These are phyloP conservation scores for Populus alba DNA, from an alignment of 345 rosid species.

Conservation along the genomic window DNA sequence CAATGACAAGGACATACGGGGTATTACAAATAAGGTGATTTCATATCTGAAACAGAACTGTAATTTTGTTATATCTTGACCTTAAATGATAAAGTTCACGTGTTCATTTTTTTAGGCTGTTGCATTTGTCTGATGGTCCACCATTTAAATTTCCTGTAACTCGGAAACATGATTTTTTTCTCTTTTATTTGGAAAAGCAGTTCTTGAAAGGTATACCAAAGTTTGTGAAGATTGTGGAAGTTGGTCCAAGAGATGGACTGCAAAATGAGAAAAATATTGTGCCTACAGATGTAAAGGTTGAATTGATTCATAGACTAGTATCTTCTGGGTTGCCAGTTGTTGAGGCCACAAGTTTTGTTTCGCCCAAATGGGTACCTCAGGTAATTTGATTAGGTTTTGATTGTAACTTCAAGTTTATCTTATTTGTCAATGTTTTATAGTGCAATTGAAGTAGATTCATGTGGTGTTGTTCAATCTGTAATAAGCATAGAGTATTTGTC, in stretches of 20 bases:
- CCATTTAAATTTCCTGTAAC: background rate
- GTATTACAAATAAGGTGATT: constrained; percentile 59
- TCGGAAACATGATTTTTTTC: background rate
- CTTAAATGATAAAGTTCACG: background rate
- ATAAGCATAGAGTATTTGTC: background rate
- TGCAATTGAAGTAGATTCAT: background rate
- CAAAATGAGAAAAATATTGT: constrained; percentile 63
- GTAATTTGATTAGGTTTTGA: constrained; percentile 22
- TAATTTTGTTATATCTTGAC: background rate
- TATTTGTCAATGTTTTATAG: background rate
- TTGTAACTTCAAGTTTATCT: constrained; percentile 9
- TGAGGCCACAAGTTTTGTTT: constrained; percentile 78
- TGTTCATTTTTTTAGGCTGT: background rate
- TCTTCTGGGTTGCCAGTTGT: constrained; percentile 61
- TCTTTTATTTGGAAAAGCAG: constrained; percentile 33
- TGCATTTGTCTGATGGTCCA: constrained; percentile 2
- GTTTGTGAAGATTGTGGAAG: constrained; percentile 76
- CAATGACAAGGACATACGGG: constrained; percentile 35
- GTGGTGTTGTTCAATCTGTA: background rate
- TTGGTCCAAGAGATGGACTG: constrained; percentile 72
- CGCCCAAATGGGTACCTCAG: constrained; percentile 87
- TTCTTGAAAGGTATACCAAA: constrained; percentile 46
- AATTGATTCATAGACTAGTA: constrained; percentile 55
- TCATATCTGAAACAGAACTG: background rate
- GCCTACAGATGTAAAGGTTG: constrained; percentile 55